Evolutionary conservation across 1,139 yeast genomes (phyloP), one percentile per base, ranked within the genome.

Genomic region (Suhomyces anneliseae): DNA sequence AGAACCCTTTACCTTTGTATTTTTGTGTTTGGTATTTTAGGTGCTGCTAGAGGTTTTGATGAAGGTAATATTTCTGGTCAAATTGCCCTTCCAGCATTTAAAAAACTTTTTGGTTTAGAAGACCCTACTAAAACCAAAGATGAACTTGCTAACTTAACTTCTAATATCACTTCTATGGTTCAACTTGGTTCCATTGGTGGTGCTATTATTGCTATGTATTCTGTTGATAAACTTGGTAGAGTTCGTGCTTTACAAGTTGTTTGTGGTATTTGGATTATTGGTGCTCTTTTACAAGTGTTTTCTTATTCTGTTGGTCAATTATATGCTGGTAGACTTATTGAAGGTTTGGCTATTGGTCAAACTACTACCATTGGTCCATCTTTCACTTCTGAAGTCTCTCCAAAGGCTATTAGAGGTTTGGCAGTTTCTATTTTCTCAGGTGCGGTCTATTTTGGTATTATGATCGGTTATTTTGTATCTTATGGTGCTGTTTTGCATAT

Each of bases 131-230:
- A 73, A 52, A 46, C 73, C 2, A 66, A 53, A 2, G 54, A 62
- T 41, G 57, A 69, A n/a, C 40, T 75, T 14, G 83, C 84, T 11
- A 68, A 76, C 50, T 59, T 74, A 53, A 75, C 72, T 52, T 79
- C 85, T 8, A 81, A 79, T 56, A 80, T 82, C 54, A 76, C 81
- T 2, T 70, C 85, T 7, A 82, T 82, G 85, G 87, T 82, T 5
- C 84, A 80, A 56, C 61, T 82, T 39, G 87, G 87, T 3, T 75
- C 82, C 27, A 75, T 82, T 48, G 84, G 78, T 36, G 87, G 87
- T 26, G 70, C 82, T 19, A 46, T 81, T 10, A 48, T 81, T 34
- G 82, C 85, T 4, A 68, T 74, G 58, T 72, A 66, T 50, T 59
- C 79, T 4, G 80, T 76, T 36, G 87, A 83, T 58, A 68, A 65